These are phyloP conservation scores for Solanum sitiens DNA, from an alignment of 257 asterid species.

Conservation along the genomic window DNA sequence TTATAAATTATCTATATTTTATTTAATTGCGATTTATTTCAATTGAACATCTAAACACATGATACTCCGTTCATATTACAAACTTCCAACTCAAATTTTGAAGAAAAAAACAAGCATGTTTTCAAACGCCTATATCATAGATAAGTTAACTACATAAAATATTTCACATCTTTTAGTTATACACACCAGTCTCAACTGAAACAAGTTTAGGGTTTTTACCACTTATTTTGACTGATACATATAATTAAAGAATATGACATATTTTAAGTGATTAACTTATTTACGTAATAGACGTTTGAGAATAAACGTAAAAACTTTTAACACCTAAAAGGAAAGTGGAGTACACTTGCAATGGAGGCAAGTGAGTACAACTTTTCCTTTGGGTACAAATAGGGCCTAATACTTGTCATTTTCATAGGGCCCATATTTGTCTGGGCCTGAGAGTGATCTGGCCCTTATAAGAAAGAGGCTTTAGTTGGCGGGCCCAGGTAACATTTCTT, in stretches of 20 bases:
- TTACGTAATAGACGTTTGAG: not conserved
- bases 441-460: not conserved
- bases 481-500: not conserved
- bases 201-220: not conserved
- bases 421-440: not conserved
- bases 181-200: not conserved
- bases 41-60: not conserved
- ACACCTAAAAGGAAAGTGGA: not conserved
- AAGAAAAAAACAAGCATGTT: not conserved
- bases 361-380: not conserved
- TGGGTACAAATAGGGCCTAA: not conserved
- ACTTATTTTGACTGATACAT: accelerated
- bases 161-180: not conserved
- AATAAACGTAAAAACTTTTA: not conserved
- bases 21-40: too few species aligned
- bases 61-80: not conserved
- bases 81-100: not conserved
- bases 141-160: not conserved
- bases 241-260: not conserved
- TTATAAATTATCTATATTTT: too few species aligned
- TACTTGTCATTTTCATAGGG: not conserved
- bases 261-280: not conserved
- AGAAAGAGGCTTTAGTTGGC: not conserved
- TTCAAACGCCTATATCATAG: not conserved
- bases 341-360: not conserved